Base-by-base conservation (phyloP, 768 basidiomycete species). In the Pisolithus marmoratus region DNA sequence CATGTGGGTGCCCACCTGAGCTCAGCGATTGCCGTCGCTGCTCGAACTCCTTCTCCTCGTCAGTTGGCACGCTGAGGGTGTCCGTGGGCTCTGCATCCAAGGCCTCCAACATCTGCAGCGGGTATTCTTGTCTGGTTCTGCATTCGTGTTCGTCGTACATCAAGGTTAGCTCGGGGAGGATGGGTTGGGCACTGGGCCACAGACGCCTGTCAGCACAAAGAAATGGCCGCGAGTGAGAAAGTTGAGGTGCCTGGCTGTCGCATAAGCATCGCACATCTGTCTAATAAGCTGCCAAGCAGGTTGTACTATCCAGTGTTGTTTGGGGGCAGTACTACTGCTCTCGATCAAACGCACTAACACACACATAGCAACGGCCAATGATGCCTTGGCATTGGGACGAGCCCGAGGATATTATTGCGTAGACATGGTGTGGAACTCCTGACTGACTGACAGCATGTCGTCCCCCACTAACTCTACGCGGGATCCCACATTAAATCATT, bases 401-500 rank as follows among this genome's bases (percentile, higher is more conserved):
- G 11, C 41, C 20, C n/a, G n/a, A 23, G 41, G 3, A 42, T 8
- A 23, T 8, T 38, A n/a, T n/a, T n/a, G n/a, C n/a, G n/a, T n/a
- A n/a, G n/a, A n/a, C n/a, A n/a, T n/a, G n/a, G n/a, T n/a, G n/a
- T n/a, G n/a, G n/a, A n/a, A n/a, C n/a, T n/a, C n/a, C n/a, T n/a
- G n/a, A n/a, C n/a, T n/a, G n/a, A n/a, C n/a, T n/a, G n/a, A n/a
- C n/a, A n/a, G n/a, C n/a, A n/a, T n/a, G n/a, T n/a, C n/a, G n/a
- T n/a, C n/a, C n/a, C n/a, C n/a, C n/a, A n/a, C n/a, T n/a, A n/a
- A n/a, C n/a, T n/a, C 61, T 8, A 65, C 12, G 49, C 49, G 0
- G 77, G 74, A 59, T 90, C 86, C 82, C 86, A 90, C 57, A 90
- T 65, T 34, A 87, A 57, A 56, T 90, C 87, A 52, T 80, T 74